These are phyloP conservation scores for Fusarium sambucinum DNA, from an alignment of 2,329 filamentous ascomycete species.

Conservation along the genomic window DNA sequence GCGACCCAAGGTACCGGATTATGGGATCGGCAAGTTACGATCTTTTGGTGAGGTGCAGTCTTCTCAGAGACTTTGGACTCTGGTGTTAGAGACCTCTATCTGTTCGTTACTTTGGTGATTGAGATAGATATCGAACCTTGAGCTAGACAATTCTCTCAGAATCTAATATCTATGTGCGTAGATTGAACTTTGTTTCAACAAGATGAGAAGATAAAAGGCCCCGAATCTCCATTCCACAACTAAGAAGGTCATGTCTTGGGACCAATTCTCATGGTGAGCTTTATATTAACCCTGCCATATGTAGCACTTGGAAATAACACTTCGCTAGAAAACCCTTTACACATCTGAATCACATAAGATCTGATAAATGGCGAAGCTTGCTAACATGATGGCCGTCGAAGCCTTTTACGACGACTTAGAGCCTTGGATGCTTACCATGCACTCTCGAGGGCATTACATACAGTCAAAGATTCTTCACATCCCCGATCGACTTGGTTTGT, in stretches of 20 bases:
- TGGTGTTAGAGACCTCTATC: neutral
- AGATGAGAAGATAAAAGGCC: neutral
- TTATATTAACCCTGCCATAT: neutral
- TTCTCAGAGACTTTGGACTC: neutral
- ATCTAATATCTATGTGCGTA: neutral
- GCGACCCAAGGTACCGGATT: neutral
- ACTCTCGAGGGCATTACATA: neutral
- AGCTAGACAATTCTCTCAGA: neutral
- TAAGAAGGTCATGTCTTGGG: neutral
- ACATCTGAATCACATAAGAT: neutral
- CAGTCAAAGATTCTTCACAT: slow-evolving; percentile 17
- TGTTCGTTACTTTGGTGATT: neutral
- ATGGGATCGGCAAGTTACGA: neutral
- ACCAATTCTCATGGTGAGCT: neutral
- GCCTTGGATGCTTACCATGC: neutral
- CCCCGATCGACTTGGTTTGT: slow-evolving; percentile 16
- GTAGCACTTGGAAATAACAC: neutral
- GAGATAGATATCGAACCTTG: too few relatives aligned
- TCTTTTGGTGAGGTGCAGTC: neutral
- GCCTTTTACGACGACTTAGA: neutral
- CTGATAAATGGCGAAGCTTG: neutral
- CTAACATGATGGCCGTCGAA: neutral
- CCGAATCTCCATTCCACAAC: neutral
- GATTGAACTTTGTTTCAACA: neutral
- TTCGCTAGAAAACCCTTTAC: neutral